Base-by-base conservation (phyloP, 2,329 filamentous ascomycete species). In the Alternaria sp. region DNA sequence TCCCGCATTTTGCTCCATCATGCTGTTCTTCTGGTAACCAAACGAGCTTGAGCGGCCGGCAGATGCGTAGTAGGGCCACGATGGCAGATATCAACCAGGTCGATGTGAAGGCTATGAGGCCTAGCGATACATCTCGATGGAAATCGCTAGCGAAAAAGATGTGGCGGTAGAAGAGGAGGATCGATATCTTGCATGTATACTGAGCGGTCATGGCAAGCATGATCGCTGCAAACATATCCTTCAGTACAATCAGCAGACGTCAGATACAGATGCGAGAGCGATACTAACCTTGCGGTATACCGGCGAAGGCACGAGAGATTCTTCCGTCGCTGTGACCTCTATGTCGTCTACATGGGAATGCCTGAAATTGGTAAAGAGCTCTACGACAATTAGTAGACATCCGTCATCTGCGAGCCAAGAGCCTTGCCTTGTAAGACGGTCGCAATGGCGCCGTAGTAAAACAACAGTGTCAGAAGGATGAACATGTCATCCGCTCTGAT, bases 91-190 rank as follows among this genome's bases (percentile, higher is more conserved):
- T 8, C 12, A 34, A 43, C 46, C 46, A 51, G 11, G 11, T 11
- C 2, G 46, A 36, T 20, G 36, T n/a, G 11, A 57, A 36, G 8
- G 44, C 25, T 5, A 57, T 30, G 5, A 56, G 32, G 8, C 8
- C 22, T 4, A 56, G 44, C 5, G 43, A 40, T n/a, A 30, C 25
- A 5, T 38, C 32, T 4, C 34, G 44, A 34, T 56, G 36, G 44
- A 34, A 18, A 4, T n/a, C 22, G 18, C 8, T 25, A 44, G 36
- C 27, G 32, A 25, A 8, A 34, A 56, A 56, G 44, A 56, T 49
- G 22, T 34, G 32, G 9, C 54, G 54, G 20, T 49, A 56, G 54
- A 49, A 56, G 54, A 55, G 22, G 10, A 55, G 32, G n/a, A 49
- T 40, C 7, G 53, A 56, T 8, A 49, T 30, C 12, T 56, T 56